phyloP scores from a whole-genome alignment of 352 stramenopile species.

The Pythium periplocum region DNA sequence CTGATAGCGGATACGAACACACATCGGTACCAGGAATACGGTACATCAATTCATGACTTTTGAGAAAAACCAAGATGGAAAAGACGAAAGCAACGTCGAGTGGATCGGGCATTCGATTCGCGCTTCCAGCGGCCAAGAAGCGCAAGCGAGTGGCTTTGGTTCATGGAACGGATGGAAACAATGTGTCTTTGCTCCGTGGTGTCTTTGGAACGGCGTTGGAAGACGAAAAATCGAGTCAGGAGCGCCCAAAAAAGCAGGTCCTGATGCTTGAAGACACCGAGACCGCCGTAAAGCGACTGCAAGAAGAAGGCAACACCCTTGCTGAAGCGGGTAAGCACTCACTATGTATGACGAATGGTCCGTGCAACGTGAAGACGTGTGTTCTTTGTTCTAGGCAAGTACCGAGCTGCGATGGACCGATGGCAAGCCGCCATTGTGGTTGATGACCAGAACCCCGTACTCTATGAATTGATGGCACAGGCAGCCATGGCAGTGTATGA shows the following conservation, averaged over 20 bases:
- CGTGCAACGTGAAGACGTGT: too few species aligned
- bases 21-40: neutral
- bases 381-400: slow-evolving; percentile 23
- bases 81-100: slow-evolving; percentile 3
- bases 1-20: neutral
- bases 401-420: slow-evolving; percentile 52
- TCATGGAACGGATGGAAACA: neutral
- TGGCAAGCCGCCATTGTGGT: slow-evolving; percentile 57
- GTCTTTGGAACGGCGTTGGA: neutral
- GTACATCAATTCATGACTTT: slow-evolving; percentile 2
- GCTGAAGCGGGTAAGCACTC: slow-evolving; percentile 35
- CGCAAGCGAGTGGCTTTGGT: slow-evolving; percentile 13
- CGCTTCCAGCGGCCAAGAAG: slow-evolving; percentile 6
- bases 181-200: too few species aligned
- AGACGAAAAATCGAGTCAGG: neutral
- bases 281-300: slow-evolving; percentile 53
- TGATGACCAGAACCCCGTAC: slow-evolving; percentile 34
- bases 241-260: slow-evolving; percentile 10
- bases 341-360: too few species aligned
- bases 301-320: slow-evolving; percentile 74
- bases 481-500: slow-evolving; percentile 62
- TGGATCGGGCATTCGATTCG: slow-evolving; percentile 1
- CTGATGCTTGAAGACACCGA: slow-evolving; percentile 47
- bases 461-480: slow-evolving; percentile 72
- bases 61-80: slow-evolving; percentile 4